These are phyloP conservation scores for Saksenaea vasiformis DNA, from an alignment of 371 early-diverging fungal species.

Conservation along the genomic window DNA sequence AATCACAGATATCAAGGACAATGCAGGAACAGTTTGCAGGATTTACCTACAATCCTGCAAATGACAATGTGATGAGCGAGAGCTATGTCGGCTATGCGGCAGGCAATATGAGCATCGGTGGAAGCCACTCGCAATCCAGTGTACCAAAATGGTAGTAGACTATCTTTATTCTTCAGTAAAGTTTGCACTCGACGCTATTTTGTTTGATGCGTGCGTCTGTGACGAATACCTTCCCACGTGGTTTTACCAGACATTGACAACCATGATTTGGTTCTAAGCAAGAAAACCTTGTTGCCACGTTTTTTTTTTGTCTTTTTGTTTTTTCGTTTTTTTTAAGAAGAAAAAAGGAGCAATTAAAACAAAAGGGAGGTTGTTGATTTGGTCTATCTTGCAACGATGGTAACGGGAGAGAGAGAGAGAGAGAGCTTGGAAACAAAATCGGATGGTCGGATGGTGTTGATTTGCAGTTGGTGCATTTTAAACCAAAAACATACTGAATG, in stretches of 20 bases:
- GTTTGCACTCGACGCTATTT: not conserved
- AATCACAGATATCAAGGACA: constrained; percentile 81
- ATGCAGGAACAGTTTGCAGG: constrained; percentile 95
- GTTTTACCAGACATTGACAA: not conserved
- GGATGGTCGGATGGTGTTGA: too few species aligned
- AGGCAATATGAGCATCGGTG: constrained; percentile 18
- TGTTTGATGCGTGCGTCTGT: not conserved
- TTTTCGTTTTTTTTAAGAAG: too few species aligned
- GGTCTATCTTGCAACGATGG: too few species aligned
- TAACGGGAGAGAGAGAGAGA: too few species aligned
- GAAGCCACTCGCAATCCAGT: constrained; percentile 17
- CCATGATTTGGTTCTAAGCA: not conserved
- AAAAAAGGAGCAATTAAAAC: not conserved
- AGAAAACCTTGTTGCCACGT: not conserved
- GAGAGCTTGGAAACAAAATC: too few species aligned
- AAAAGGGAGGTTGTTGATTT: not conserved
- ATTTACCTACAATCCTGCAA: constrained; percentile 62
- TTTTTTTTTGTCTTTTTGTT: not conserved
- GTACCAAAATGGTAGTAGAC: constrained; percentile 24
- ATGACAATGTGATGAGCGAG: constrained; percentile 47
- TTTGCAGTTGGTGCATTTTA: not conserved
- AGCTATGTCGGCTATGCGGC: constrained; percentile 31
- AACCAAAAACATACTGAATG: not conserved
- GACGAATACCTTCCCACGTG: too few species aligned
- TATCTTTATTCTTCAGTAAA: not conserved